Conservation (phyloP, 768 basidiomycete genomes). For the Rubroboletus satanas region DNA sequence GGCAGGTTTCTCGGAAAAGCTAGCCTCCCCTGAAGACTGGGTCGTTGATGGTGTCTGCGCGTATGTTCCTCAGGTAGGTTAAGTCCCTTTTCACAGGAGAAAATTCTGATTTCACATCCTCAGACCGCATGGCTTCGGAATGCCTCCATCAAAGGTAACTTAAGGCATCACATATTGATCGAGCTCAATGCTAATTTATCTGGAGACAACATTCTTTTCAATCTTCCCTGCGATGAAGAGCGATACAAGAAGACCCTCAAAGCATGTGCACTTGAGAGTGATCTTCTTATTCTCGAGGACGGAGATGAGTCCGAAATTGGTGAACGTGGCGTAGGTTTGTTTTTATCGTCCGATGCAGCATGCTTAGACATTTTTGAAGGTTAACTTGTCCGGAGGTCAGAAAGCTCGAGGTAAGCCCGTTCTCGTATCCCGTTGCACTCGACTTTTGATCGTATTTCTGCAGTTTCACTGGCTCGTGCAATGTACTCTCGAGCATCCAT, state of each 20-base stretch:
- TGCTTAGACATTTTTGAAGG: conserved; percentile 16
- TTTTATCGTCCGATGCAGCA: neutral
- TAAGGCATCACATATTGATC: conserved; percentile 14
- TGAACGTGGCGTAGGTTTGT: conserved; percentile 62
- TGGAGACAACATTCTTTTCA: conserved; percentile 73
- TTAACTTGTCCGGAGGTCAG: conserved; percentile 49
- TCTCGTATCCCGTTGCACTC: neutral
- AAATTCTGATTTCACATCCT: conserved; percentile 5
- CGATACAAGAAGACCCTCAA: conserved; percentile 77
- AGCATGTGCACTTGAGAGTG: conserved; percentile 68
- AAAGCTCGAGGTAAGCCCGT: conserved; percentile 55
- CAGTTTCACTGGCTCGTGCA: conserved; percentile 76
- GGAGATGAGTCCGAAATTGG: conserved; percentile 87
- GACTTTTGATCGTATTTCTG: neutral
- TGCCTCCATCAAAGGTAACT: conserved; percentile 43
- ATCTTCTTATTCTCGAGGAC: conserved; percentile 81
- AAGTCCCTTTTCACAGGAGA: conserved; percentile 1
- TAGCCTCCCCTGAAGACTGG: conserved; percentile 60
- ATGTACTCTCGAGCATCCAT: conserved; percentile 85
- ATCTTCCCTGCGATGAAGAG: conserved; percentile 65
- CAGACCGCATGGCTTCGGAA: conserved; percentile 69
- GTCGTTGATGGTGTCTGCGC: conserved; percentile 74
- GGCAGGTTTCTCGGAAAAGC: conserved; percentile 49
- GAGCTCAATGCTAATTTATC: conserved; percentile 34
- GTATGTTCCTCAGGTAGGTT: conserved; percentile 73